phyloP scores from a whole-genome alignment of 176 grass and related monocot genomes.

The Phoenix dactylifera region DNA sequence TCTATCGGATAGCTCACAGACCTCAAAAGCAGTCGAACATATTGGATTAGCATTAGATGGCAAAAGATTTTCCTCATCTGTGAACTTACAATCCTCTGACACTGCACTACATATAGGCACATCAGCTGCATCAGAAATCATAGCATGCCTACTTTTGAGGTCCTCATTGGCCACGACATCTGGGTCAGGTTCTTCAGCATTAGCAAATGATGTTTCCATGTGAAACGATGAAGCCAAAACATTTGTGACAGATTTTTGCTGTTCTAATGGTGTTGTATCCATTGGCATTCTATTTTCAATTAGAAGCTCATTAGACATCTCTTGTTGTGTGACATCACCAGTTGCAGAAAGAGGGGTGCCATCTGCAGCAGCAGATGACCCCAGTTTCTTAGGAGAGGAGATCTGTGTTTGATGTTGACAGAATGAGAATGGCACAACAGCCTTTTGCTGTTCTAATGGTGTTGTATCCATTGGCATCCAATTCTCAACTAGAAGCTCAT shows the following conservation, averaged over 20 bases:
- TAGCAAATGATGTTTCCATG: background rate
- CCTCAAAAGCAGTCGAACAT: background rate
- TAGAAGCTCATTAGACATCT: background rate
- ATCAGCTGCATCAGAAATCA: background rate
- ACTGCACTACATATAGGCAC: background rate
- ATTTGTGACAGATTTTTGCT: background rate
- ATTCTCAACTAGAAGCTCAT: too few relatives aligned
- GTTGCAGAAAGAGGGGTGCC: background rate
- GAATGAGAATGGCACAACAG: constrained; percentile 5
- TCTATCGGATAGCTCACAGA: background rate
- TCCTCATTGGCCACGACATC: background rate
- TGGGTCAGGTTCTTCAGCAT: background rate
- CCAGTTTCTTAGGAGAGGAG: constrained; percentile 1
- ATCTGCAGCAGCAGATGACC: background rate
- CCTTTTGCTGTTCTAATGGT: background rate
- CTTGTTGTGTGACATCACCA: background rate
- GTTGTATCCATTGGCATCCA: background rate
- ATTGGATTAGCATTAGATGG: background rate
- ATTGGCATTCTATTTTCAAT: background rate
- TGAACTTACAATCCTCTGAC: background rate
- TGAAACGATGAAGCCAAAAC: background rate
- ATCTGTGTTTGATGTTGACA: background rate
- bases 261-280: background rate
- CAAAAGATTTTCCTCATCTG: background rate
- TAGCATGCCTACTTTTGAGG: background rate